These are phyloP conservation scores for Chlorella variabilis DNA, from an alignment of 163 green algal genomes.

Conservation along the genomic window DNA sequence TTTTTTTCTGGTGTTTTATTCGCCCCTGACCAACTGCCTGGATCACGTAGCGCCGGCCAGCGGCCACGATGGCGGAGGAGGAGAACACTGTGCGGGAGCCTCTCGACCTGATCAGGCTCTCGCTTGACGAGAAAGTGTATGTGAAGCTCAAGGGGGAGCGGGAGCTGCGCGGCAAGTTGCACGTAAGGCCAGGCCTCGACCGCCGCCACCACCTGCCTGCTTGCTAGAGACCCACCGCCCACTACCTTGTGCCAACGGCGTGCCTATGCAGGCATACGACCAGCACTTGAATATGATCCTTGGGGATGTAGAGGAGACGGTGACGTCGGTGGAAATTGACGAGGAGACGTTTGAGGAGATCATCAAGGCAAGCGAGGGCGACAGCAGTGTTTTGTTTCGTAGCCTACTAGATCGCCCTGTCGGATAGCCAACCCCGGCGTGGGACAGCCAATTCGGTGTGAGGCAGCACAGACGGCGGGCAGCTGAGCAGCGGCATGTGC, in stretches of 20 bases:
- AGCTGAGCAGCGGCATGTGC: no score
- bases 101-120: conserved; percentile 94
- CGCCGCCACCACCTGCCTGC: no score
- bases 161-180: conserved; percentile 93
- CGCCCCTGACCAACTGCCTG: no score
- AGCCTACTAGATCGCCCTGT: no score
- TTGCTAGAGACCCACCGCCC: no score
- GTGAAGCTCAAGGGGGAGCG: conserved; percentile 95
- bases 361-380: conserved; percentile 92
- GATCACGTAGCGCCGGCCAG: no score
- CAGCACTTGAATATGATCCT: conserved; percentile 99
- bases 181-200: conserved; percentile 72
- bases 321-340: conserved; percentile 97
- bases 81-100: conserved; percentile 96
- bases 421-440: no score
- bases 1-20: no score
- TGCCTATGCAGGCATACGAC: conserved; percentile 97
- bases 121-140: conserved; percentile 96
- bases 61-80: conserved; percentile 60
- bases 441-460: no score
- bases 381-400: no score
- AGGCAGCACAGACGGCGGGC: no score
- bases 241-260: no score
- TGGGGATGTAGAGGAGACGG: conserved; percentile 97
- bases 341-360: conserved; percentile 99